Base-by-base conservation (phyloP, 108 stramenopile species). In the Fragilaria crotonensis region DNA sequence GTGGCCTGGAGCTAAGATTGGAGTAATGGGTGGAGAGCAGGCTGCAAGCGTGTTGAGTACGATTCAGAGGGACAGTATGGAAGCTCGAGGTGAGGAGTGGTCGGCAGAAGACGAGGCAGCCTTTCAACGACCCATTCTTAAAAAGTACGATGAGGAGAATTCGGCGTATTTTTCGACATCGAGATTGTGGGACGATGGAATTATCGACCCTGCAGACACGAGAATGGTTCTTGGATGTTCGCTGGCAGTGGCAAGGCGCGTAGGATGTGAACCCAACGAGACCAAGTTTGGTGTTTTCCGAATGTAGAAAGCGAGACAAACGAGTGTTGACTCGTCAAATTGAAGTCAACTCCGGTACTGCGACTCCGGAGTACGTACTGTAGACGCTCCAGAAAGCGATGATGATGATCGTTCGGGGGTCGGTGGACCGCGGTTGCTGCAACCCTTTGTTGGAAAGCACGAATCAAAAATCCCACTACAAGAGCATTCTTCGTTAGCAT, bases 1-100 rank as follows among this genome's bases (percentile, higher is more conserved):
- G 82, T 99, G 98, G 98, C 98, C 98, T n/a, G 95, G 95, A 56
- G 89, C 96, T 29, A 73, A 77, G 30, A 96, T 95, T 57, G 76
- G 80, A 20, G 98, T 99, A 32, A 99, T 99, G 98, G 98, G 98
- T 17, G 98, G 95, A 25, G 93, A 94, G 54, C 98, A 99, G 70
- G 98, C 98, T 21, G 95, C 95, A 1, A 91, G 82, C 48, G 98
- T 99, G 0, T 66, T 99, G 60, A 87, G 95, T 7, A 96, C 96
- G 53, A 89, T 99, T 0, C 79, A 90, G 60, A 65, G 84, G 18
- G 87, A 93, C 55, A 82, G 85, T 54, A 81, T 82, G 18, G 86
- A 90, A 71, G 70, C 69, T 17, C 36, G 60, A 11, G 87, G 85
- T 0, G 80, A 83, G 55, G 72, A 67, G 9, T 90, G 91, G 71